Base-by-base conservation (phyloP, 164 flowering plant genomes). In the Saururus chinensis region DNA sequence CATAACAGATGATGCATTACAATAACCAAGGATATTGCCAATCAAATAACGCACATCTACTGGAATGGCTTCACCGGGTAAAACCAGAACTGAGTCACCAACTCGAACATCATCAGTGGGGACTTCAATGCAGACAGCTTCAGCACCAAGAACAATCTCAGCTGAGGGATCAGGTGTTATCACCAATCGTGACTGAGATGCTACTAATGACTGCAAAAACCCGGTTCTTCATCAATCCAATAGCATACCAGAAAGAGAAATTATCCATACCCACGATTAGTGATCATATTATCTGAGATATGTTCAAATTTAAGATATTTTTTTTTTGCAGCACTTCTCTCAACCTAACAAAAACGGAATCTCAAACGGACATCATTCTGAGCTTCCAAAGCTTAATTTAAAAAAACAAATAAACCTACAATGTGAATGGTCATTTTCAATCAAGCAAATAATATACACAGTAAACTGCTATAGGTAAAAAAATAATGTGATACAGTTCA, bases 41-140 rank as follows among this genome's bases (percentile, higher is more conserved):
- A 23, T 23, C 35, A 35, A 37, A 37, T 22, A 23, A 63, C 96
- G 70, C 79, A 92, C 98, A 80, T 92, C 98, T 12, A 92, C 84
- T 61, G 98, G 93, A 66, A 92, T 77, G 20, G 87, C 81, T 77
- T 92, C 98, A 41, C 98, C 98, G 64, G 98, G 96, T 58, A 92
- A 81, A 68, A 89, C 93, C 77, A 92, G 71, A 62, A 92, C 72
- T 0, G 86, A 74, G 66, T 92, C 98, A 62, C 96, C 98, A 67
- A 80, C 82, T 70, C 93, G 82, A 68, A 92, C 80, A 74, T 87
- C 85, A 80, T 92, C 98, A 54, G 96, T 87, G 40, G 89, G 84
- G 58, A 87, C 95, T 75, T 84, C 86, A 71, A 87, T 67, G 66
- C 86, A 82, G 42, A 89, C 80, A 60, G 95, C 75, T 79, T 92